Conservation (phyloP, 305 asterid species). For the Fraxinus greggii region DNA sequence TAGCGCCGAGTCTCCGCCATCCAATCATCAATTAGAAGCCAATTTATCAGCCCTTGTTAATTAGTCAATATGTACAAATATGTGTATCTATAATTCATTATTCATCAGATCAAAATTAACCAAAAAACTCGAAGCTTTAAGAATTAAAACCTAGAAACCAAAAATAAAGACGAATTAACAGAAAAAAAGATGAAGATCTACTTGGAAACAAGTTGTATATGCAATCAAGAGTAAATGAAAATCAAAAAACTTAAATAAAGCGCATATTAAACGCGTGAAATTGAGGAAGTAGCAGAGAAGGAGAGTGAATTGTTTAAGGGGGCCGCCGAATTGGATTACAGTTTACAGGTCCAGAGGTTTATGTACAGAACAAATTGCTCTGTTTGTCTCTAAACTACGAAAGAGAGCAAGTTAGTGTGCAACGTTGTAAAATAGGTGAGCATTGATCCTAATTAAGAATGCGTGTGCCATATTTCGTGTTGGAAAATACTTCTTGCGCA, state of each 20-base stretch:
- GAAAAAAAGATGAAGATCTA: not conserved
- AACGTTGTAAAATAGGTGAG: not conserved
- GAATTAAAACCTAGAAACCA: not conserved
- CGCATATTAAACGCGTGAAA: not conserved
- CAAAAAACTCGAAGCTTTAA: not conserved
- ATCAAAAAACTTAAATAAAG: not conserved
- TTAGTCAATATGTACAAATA: not conserved
- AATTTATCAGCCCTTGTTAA: slow-evolving; percentile 16
- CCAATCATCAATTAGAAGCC: slow-evolving; percentile 21
- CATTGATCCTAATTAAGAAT: not conserved
- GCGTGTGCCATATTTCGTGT: no score
- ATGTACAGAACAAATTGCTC: not conserved
- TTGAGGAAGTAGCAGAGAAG: not conserved
- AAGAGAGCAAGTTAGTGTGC: not conserved
- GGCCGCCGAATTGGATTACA: slow-evolving; percentile 3
- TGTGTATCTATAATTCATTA: slow-evolving; percentile 12
- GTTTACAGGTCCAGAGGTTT: not conserved
- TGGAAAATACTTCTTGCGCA: no score
- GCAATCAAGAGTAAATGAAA: not conserved
- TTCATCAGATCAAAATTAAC: slow-evolving; percentile 21
- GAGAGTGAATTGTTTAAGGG: not conserved
- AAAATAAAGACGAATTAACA: not conserved
- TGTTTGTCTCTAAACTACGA: not conserved
- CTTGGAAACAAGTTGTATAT: not conserved
- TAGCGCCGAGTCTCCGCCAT: slow-evolving; percentile 53